Percentiles rank a stretch among this genome's conserved stretches.
These are phyloP conservation scores for Prunus salicina DNA, from an alignment of 306 rosid genomes.

Conservation along the genomic window DNA sequence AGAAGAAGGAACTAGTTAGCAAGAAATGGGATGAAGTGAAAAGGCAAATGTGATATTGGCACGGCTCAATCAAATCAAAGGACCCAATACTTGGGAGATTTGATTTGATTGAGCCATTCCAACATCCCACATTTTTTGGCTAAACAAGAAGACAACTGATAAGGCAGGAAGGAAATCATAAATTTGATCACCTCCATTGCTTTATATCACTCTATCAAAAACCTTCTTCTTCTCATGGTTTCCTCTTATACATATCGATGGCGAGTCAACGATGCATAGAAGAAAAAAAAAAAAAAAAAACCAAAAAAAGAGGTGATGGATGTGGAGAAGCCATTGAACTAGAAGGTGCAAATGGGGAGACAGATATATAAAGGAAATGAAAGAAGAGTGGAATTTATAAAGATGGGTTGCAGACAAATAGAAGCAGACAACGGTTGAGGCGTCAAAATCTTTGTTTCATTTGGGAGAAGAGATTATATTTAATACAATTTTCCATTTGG, in stretches of 20 bases:
- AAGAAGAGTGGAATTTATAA: slow-evolving; percentile 27
- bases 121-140: slow-evolving; percentile 41
- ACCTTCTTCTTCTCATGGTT: background rate
- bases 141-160: background rate
- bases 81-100: slow-evolving; percentile 55
- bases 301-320: background rate
- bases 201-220: background rate
- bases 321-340: background rate
- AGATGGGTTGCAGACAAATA: slow-evolving; percentile 7
- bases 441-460: slow-evolving; percentile 37
- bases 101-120: slow-evolving; percentile 81
- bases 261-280: slow-evolving; percentile 1
- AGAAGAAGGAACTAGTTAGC: too few relatives aligned
- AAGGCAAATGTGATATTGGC: slow-evolving; percentile 63
- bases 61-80: slow-evolving; percentile 85
- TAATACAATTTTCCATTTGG: slow-evolving; percentile 1
- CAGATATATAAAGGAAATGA: slow-evolving; percentile 8
- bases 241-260: background rate
- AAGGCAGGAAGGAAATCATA: background rate
- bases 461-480: slow-evolving; percentile 11
- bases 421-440: slow-evolving; percentile 36
- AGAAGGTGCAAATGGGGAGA: slow-evolving; percentile 7
- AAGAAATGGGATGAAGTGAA: background rate
- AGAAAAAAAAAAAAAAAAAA: too few relatives aligned
- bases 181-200: slow-evolving; percentile 8